Percentiles rank a stretch among this genome's conserved stretches.
Conservation (phyloP, 2,329 filamentous ascomycete species). For the Penicillium sp. region DNA sequence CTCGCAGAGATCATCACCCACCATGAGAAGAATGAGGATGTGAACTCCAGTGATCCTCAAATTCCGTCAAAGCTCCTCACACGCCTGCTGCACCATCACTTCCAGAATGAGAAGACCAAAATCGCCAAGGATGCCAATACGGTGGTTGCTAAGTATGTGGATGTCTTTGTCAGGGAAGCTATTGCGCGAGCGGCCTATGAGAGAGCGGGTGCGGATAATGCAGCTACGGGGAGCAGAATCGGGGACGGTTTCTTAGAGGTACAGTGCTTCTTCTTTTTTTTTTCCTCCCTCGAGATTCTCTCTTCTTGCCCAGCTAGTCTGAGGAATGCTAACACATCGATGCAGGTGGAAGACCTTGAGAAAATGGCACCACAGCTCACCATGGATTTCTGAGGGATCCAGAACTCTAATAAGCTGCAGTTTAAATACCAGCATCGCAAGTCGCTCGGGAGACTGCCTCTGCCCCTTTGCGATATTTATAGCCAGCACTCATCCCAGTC, state of each 20-base stretch:
- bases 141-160: slow-evolving; percentile 76
- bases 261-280: slow-evolving; percentile 22
- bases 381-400: slow-evolving; percentile 63
- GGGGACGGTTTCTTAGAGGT: slow-evolving; percentile 66
- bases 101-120: slow-evolving; percentile 62
- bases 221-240: slow-evolving; percentile 30
- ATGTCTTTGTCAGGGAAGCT: slow-evolving; percentile 84
- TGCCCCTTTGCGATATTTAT: too few species aligned
- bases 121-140: slow-evolving; percentile 72
- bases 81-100: slow-evolving; percentile 71
- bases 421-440: too few species aligned
- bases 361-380: slow-evolving; percentile 78
- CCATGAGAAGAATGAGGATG: slow-evolving; percentile 19
- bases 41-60: slow-evolving; percentile 34
- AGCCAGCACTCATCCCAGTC: too few species aligned
- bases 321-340: slow-evolving; percentile 4
- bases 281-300: not conserved
- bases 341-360: slow-evolving; percentile 78
- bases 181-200: slow-evolving; percentile 72
- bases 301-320: not conserved
- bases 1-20: slow-evolving; percentile 40
- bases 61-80: slow-evolving; percentile 72
- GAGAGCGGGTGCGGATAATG: slow-evolving; percentile 46
- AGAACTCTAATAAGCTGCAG: too few species aligned
- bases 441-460: too few species aligned